phyloP scores from a whole-genome alignment of 345 rosid genomes.

The Rubroshorea leprosula region DNA sequence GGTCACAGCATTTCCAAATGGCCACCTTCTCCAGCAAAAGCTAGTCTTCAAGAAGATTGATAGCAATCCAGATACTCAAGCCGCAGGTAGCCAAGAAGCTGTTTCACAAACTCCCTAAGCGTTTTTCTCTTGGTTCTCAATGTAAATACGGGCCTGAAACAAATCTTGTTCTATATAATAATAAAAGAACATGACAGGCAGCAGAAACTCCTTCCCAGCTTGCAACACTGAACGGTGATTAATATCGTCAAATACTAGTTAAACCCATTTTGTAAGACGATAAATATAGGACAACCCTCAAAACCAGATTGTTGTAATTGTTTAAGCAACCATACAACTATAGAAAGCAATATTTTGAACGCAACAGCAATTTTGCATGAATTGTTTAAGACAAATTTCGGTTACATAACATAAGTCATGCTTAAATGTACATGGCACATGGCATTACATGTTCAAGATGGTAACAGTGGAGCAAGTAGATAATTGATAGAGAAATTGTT shows the following conservation, averaged over 20 bases:
- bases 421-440: no score
- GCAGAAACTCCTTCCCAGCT: no score
- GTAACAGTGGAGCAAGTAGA: constrained; percentile 11
- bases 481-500: constrained; percentile 12
- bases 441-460: constrained; percentile 17
- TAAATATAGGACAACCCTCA: no score
- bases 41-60: constrained; percentile 55
- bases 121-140: background rate
- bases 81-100: constrained; percentile 36
- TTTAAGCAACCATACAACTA: no score
- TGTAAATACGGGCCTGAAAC: background rate
- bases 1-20: constrained; percentile 58
- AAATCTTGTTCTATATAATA: background rate
- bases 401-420: background rate
- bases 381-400: background rate
- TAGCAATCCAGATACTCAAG: constrained; percentile 19
- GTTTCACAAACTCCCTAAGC: constrained; percentile 22
- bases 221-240: no score
- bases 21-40: constrained; percentile 83
- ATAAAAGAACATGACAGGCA: background rate
- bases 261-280: no score
- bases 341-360: no score
- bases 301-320: no score
- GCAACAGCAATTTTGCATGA: no score
- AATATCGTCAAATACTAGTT: no score